Conservation (phyloP, 1,139 yeast species). For the Suhomyces chickasaworum region DNA sequence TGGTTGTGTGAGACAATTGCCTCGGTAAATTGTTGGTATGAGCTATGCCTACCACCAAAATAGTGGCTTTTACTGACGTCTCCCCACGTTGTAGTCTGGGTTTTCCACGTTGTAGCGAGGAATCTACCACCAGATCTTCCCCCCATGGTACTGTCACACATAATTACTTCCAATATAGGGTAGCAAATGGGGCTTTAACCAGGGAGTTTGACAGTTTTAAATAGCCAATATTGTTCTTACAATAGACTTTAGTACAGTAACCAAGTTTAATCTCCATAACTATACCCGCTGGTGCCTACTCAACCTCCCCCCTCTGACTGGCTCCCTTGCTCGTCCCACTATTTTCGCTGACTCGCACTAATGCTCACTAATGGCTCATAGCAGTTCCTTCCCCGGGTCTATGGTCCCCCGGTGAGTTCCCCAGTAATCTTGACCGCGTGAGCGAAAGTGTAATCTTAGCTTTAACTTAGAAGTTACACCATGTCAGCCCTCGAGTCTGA, state of each 20-base stretch:
- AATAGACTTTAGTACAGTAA: too few relatives aligned
- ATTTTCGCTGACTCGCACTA: neutral
- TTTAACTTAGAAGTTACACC: neutral
- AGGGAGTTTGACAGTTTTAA: too few relatives aligned
- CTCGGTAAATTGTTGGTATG: neutral
- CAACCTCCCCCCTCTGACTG: too few relatives aligned
- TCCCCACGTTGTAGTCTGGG: neutral
- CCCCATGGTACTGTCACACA: neutral
- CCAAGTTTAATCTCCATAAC: too few relatives aligned
- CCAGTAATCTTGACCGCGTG: neutral
- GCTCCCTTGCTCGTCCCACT: neutral
- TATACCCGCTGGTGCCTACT: too few relatives aligned
- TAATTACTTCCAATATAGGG: too few relatives aligned
- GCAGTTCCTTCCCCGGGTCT: neutral
- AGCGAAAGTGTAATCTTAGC: neutral
- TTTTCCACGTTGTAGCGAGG: neutral
- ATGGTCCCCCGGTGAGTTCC: too few relatives aligned
- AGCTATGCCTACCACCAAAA: neutral
- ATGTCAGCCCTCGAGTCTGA: constrained; percentile 29
- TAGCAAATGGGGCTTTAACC: too few relatives aligned
- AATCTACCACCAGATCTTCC: neutral
- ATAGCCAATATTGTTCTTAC: too few relatives aligned
- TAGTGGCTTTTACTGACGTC: neutral
- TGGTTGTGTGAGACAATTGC: too few relatives aligned
- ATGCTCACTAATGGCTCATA: too few relatives aligned